A percentile compares a stretch with the other conserved stretches of the same genome.
Evolutionary conservation across 495 filamentous ascomycete species (phyloP).

Genomic region (Neurospora hispaniola): DNA sequence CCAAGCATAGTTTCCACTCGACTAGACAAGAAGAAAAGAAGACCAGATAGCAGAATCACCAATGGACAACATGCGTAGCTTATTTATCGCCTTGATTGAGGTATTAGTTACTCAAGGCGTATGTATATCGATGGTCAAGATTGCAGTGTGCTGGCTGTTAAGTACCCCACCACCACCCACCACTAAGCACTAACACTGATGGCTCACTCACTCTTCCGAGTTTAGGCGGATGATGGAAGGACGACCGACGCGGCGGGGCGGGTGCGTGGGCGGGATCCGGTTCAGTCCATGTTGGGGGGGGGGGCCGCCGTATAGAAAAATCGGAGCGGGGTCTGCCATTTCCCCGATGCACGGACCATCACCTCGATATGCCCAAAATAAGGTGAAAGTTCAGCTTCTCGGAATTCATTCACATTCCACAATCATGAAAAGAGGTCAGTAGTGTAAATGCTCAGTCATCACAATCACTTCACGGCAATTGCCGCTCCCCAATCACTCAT

Average conservation of each 20-base stretch:
- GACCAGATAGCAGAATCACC: too few species aligned
- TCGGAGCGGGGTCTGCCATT: not conserved
- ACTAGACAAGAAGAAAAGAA: not conserved
- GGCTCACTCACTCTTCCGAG: too few species aligned
- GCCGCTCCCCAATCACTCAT: not conserved
- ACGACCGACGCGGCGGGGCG: too few species aligned
- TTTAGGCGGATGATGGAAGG: too few species aligned
- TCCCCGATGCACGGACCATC: not conserved
- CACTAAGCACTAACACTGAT: too few species aligned
- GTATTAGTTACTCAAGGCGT: not conserved
- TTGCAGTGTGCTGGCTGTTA: not conserved
- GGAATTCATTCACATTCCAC: not conserved
- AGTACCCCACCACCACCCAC: not conserved
- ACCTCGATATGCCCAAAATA: too few species aligned
- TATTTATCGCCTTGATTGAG: too few species aligned
- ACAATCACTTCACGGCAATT: not conserved
- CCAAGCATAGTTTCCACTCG: not conserved
- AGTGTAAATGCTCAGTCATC: not conserved
- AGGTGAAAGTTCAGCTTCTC: not conserved
- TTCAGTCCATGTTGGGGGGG: too few species aligned
- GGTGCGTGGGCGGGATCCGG: too few species aligned
- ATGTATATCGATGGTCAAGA: not conserved
- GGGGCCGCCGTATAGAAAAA: too few species aligned
- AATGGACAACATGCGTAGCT: too few species aligned
- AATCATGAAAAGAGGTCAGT: not conserved